Evolutionary conservation across 306 rosid species (phyloP), one percentile per base, ranked within the genome.

Genomic region (Dalbergia oliveri): DNA sequence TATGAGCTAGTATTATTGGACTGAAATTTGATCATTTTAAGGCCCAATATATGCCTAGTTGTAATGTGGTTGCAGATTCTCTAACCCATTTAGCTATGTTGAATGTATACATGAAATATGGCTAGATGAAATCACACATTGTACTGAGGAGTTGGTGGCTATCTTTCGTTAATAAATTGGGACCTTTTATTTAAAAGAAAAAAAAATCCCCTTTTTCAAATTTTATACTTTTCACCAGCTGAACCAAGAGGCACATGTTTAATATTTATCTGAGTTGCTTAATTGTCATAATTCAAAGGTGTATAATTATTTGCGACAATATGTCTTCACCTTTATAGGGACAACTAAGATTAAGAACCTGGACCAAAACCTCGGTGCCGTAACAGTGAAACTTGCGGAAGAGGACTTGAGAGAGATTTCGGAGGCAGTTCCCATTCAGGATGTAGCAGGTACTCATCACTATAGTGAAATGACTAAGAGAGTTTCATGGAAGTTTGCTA

Each of bases 301-400:
- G 61, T 35, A 53, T 44, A 66, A 50, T 69, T 73, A 58, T 41
- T 4, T 26, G 45, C 14, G 11, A 3, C 13, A 64, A 60, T 14
- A 60, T 61, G 10, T 49, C n/a, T 76, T 35, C 47, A 91, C 87
- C 76, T 23, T 50, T 62, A 12, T 74, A 82, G 79, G 86, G 83
- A 93, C 97, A 64, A 89, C 94, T 5, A 91, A 89, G 83, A 78
- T 78, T 11, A 89, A 88, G 87, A 91, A 93, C 67, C 65, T 93
- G 74, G 89, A 88, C 58, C 44, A 65, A 59, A 93, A 93, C 78
- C 23, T 91, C 3, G 91, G 90, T 60, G 85, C 92, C 14, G 11
- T 93, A 73, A 53, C 37, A 41, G 72, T 91, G 62, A 87, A 86
- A 81, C 81, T 93, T 1, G 14, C 57, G 18, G 85, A 88, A 72